Conservation (phyloP, 371 early-diverging fungal species). For the Saksenaea oblongispora region DNA sequence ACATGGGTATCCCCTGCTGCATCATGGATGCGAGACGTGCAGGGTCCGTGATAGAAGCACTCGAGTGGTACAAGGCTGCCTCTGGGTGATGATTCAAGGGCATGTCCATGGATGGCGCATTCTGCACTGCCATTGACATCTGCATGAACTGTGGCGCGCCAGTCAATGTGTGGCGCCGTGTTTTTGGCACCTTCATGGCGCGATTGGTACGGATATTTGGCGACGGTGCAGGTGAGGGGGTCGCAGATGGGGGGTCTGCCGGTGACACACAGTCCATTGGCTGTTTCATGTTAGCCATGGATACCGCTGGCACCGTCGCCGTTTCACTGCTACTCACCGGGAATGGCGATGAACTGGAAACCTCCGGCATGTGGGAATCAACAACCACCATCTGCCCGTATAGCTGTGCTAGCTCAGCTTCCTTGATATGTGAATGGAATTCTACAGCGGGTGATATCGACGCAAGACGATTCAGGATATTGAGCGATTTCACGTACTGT, state of each 20-base stretch:
- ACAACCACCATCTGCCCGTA: conserved; percentile 28
- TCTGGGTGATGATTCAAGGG: conserved; percentile 6
- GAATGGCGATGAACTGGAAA: background rate
- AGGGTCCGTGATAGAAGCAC: conserved; percentile 21
- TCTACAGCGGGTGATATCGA: conserved; percentile 36
- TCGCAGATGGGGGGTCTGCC: conserved; percentile 24
- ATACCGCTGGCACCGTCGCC: conserved; percentile 1
- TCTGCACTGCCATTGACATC: conserved; percentile 8
- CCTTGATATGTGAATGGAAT: conserved; percentile 27
- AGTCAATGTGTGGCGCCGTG: conserved; percentile 9
- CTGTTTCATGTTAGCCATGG: background rate
- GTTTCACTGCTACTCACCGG: conserved; percentile 11
- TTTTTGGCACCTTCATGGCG: conserved; percentile 11
- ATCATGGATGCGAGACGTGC: conserved; percentile 18
- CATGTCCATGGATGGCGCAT: background rate
- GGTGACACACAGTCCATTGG: conserved; percentile 1
- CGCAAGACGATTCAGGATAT: conserved; percentile 31
- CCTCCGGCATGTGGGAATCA: conserved; percentile 1
- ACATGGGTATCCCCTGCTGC: conserved; percentile 14
- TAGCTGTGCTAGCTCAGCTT: conserved; percentile 28
- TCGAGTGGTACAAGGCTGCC: conserved; percentile 19
- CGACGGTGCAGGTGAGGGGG: conserved; percentile 21
- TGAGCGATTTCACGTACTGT: conserved; percentile 25
- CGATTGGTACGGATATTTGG: conserved; percentile 9
- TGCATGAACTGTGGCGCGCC: conserved; percentile 11